These are phyloP conservation scores for Starmerella bombi DNA, from an alignment of 805 yeast genomes.

Conservation along the genomic window DNA sequence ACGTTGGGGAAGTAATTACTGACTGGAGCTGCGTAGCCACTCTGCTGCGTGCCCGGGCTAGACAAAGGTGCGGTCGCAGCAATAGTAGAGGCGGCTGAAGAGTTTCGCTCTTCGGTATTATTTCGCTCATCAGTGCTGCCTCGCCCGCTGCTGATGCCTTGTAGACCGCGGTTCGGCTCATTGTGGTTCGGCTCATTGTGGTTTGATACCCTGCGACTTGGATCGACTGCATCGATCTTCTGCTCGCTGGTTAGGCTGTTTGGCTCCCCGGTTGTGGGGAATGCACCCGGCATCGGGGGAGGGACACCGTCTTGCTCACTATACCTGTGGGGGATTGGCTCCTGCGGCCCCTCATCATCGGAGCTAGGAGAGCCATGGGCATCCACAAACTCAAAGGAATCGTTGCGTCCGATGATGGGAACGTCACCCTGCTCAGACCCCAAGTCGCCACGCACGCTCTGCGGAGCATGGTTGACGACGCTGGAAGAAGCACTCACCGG, in stretches of 20 bases:
- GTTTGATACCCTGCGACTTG: no score
- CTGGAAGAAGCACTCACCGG: constrained; percentile 80
- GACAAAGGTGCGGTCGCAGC: no score
- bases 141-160: no score
- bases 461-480: constrained; percentile 83
- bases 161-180: no score
- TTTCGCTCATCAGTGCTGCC: no score
- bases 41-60: no score
- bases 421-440: constrained; percentile 20
- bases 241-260: not conserved
- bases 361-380: constrained; percentile 18
- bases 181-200: no score
- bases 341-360: constrained; percentile 19
- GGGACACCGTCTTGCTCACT: not conserved
- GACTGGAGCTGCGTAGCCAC: no score
- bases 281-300: constrained; percentile 10
- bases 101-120: no score
- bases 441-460: constrained; percentile 71
- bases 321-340: constrained; percentile 15
- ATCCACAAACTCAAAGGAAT: constrained; percentile 29
- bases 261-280: constrained; percentile 1
- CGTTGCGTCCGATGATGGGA: constrained; percentile 1
- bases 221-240: not conserved
- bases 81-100: no score
- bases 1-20: no score